phyloP scores from a whole-genome alignment of 2,329 filamentous ascomycete species.

The Neofusicoccum ribis region DNA sequence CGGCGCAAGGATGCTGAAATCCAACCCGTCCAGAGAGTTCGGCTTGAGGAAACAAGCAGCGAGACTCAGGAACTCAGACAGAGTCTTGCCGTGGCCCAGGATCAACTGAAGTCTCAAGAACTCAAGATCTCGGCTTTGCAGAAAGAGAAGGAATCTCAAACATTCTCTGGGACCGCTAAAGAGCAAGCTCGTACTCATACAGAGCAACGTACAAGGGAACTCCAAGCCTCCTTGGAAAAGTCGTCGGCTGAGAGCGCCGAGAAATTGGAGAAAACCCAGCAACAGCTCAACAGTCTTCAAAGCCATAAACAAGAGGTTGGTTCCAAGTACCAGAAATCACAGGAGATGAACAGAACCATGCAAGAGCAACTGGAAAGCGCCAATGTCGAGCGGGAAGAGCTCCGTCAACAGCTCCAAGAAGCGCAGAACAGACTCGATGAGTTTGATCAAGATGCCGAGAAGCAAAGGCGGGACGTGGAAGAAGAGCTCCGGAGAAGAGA shows the following conservation, averaged over 20 bases:
- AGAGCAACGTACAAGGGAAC: background rate
- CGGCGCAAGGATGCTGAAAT: background rate
- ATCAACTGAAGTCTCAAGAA: background rate
- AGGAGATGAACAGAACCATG: background rate
- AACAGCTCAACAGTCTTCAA: background rate
- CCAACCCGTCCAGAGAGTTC: background rate
- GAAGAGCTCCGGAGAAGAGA: background rate
- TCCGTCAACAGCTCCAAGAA: background rate
- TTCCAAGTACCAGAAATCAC: background rate
- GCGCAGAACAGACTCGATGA: background rate
- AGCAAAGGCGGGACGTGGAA: background rate
- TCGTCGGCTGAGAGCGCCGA: background rate
- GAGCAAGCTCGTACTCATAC: background rate
- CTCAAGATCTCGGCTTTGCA: background rate
- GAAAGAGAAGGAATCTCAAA: background rate
- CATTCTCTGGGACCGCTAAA: background rate
- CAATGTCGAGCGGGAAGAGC: background rate
- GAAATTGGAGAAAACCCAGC: background rate
- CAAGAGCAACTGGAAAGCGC: background rate
- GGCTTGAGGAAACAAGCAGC: no score
- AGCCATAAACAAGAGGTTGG: background rate
- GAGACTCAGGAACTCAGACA: background rate
- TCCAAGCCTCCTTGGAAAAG: background rate
- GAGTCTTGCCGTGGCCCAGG: background rate
- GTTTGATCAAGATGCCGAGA: background rate